Evolutionary conservation across 1,284 basidiomycete species (phyloP), one percentile per base, ranked within the genome.

Genomic region (Cutaneotrichosporon cutaneum): DNA sequence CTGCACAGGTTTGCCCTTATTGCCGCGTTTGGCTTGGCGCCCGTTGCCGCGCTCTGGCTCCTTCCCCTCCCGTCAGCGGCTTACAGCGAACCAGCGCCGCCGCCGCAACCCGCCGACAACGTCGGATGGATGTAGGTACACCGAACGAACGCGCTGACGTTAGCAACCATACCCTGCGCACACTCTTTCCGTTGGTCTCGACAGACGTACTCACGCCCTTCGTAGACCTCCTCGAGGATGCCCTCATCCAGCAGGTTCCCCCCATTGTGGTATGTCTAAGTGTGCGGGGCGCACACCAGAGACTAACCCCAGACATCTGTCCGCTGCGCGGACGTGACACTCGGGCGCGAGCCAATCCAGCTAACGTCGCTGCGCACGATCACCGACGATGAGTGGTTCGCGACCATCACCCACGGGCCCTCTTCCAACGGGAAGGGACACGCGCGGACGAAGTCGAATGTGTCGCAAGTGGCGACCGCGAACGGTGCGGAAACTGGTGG

Each of bases 141-240:
- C 50, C 1, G 8, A 16, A 11, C 24, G 27, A n/a, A 14, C 21
- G 2, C 7, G 33, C 55, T 59, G 42, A 66, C 62, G 11, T 18
- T 52, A 74, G 75, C 4, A 80, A 80, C 59, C 73, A 79, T 36
- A 72, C 74, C 0, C 64, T 80, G 2, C 70, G 73, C 24, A 72
- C 76, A 1, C 64, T 80, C 9, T 80, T 79, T 63, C 78, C 78
- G 0, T 61, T 80, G 33, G 72, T 79, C 24, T 78, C 77, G 3
- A 77, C 77, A 14, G 75, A 79, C 59, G 67, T 79, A n/a, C 68
- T 81, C n/a, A 72, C 72, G 4, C 79, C 79, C 2, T 77, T 80
- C 54, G 70, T 81, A 32, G 80, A 81, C 61, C 67, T 81, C 2
- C 66, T 81, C 36, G 79, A 80, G 59, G 79, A 80, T 56, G 78